Percentiles rank a stretch among this genome's conserved stretches.
Evolutionary conservation across 495 filamentous ascomycete genomes (phyloP).

Genomic region (Venustampulla echinocandica): DNA sequence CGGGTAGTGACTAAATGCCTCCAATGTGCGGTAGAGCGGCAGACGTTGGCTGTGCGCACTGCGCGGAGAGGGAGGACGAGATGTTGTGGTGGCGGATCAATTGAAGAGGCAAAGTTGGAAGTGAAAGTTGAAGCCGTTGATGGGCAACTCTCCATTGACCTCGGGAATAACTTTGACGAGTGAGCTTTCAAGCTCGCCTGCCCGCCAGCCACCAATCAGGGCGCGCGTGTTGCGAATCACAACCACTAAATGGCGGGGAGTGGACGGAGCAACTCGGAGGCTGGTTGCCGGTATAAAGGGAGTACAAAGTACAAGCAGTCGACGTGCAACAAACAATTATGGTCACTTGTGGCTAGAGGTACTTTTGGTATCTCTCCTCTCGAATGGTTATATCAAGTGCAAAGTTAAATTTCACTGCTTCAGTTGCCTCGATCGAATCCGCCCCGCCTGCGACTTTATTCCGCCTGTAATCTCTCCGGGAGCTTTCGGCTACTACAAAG

Average conservation of each 20-base stretch:
- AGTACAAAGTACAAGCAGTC: too few relatives aligned
- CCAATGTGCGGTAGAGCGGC: neutral
- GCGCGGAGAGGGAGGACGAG: neutral
- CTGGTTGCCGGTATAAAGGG: too few relatives aligned
- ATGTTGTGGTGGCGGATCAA: constrained; percentile 1
- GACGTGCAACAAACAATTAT: too few relatives aligned
- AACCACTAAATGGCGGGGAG: neutral
- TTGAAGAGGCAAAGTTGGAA: neutral
- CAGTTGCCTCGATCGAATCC: too few relatives aligned
- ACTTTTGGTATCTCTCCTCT: too few relatives aligned
- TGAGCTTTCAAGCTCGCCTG: neutral
- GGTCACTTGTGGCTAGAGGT: too few relatives aligned
- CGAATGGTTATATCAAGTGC: too few relatives aligned
- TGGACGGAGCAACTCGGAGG: neutral
- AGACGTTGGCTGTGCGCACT: neutral
- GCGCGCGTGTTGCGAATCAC: neutral
- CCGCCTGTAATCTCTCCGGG: too few relatives aligned
- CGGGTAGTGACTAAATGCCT: neutral
- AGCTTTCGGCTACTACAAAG: too few relatives aligned
- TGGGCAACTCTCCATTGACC: neutral
- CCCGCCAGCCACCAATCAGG: constrained; percentile 6
- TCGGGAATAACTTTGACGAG: constrained; percentile 11
- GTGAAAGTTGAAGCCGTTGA: constrained; percentile 2
- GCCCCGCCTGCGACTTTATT: too few relatives aligned
- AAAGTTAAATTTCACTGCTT: too few relatives aligned